Base-by-base conservation (phyloP, 768 basidiomycete species). In the Thelephora ganbajun region DNA sequence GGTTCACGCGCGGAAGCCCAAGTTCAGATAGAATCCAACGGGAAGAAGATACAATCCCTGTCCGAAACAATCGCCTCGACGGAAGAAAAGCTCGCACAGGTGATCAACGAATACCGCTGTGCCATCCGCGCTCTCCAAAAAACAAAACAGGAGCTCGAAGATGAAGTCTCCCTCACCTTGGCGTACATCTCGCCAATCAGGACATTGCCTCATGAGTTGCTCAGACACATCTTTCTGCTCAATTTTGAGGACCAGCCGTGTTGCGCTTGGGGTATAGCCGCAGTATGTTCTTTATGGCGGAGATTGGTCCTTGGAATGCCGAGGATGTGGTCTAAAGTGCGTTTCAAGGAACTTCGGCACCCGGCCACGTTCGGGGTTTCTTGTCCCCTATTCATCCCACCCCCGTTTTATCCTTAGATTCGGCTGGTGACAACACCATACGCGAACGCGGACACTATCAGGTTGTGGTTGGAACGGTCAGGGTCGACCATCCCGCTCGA, bases 391-490 rank as follows among this genome's bases (percentile, higher is more conserved):
- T 45, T 61, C 45, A 41, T 5, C 39, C 4, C 46, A 36, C 47
- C 53, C 44, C 37, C 26, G 20, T 48, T 18, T 54, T 56, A 18
- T 48, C 43, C 44, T 34, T 59, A 83, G 83, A 83, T 88, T 54
- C 81, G 83, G 16, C 73, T 88, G 36, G 66, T 79, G 39, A 84
- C 84, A 18, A 79, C 74, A 23, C 80, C 78, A 50, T 69, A 74
- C 35, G 68, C 80, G 7, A 83, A 83, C 23, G 75, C 85, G 22
- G 85, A 89, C 57, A 85, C 80, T 5, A 74, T 89, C 44, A 79
- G 86, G 6, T 70, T 89, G 11, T 89, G 86, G 85, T 70, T 89
- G 0, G 84, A 87, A 59, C 78, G 85, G 22, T 82, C 86, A 11
- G 86, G 86, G 14, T 66, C 69, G 45, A 70, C 63, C 4, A 76